These are phyloP conservation scores for Leccinum proliferum DNA, from an alignment of 1,284 basidiomycete species.

Conservation along the genomic window DNA sequence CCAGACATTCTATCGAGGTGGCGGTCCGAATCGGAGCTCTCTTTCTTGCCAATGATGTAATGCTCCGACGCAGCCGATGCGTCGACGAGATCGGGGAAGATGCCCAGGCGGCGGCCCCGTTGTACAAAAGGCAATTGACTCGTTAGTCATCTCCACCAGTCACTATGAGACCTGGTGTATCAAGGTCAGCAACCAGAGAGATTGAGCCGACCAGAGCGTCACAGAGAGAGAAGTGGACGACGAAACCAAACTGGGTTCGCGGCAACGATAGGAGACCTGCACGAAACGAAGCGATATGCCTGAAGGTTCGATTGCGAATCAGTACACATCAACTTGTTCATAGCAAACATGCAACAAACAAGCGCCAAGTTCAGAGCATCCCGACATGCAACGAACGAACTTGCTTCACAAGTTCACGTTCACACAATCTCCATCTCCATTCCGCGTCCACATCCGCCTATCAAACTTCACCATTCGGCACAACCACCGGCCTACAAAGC, in stretches of 20 bases:
- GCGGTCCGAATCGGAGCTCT: too few relatives aligned
- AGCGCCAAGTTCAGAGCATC: too few relatives aligned
- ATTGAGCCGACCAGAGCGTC: background rate
- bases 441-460: background rate
- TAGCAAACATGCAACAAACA: background rate
- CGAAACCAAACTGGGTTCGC: conserved; percentile 8
- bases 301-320: too few relatives aligned
- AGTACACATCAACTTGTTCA: too few relatives aligned
- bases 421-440: background rate
- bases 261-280: conserved; percentile 8
- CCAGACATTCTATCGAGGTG: too few relatives aligned
- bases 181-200: background rate
- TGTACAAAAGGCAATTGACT: too few relatives aligned
- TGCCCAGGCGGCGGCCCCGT: too few relatives aligned
- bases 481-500: conserved; percentile 8
- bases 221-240: background rate
- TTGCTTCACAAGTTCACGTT: background rate
- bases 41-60: too few relatives aligned
- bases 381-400: background rate
- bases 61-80: too few relatives aligned
- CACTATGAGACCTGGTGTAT: background rate
- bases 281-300: too few relatives aligned
- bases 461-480: background rate
- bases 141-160: too few relatives aligned
- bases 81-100: too few relatives aligned